Conservation (phyloP, 2,329 filamentous ascomycete species). For the Aureobasidium sp. region DNA sequence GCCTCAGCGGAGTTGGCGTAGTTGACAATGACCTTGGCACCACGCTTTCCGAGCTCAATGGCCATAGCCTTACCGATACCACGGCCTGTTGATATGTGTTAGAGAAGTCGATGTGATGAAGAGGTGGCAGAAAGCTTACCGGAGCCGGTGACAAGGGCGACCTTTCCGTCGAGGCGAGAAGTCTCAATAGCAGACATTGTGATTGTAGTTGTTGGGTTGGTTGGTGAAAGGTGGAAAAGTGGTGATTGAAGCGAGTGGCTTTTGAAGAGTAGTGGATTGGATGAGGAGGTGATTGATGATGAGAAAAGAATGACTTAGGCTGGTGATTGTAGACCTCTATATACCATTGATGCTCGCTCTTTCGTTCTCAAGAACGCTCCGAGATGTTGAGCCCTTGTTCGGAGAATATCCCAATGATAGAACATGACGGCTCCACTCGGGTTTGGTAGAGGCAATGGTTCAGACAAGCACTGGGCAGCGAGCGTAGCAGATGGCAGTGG, state of each 20-base stretch:
- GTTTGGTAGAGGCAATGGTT: background rate
- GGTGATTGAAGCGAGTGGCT: conserved; percentile 11
- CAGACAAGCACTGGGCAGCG: conserved; percentile 9
- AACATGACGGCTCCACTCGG: conserved; percentile 8
- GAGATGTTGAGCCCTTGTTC: conserved; percentile 2
- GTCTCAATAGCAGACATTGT: conserved; percentile 35
- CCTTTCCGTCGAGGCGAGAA: conserved; percentile 47
- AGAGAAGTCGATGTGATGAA: background rate
- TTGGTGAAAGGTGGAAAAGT: conserved; percentile 2
- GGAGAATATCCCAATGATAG: conserved; percentile 11
- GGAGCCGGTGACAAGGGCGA: conserved; percentile 46
- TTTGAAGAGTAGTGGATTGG: conserved; percentile 1
- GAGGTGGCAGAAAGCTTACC: conserved; percentile 26
- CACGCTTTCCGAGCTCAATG: conserved; percentile 55
- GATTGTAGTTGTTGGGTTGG: conserved; percentile 19
- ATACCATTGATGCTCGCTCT: conserved; percentile 10
- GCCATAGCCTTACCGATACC: conserved; percentile 62
- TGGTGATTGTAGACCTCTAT: conserved; percentile 8
- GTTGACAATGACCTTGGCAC: conserved; percentile 59
- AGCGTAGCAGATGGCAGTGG: conserved; percentile 3
- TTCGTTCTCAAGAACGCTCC: conserved; percentile 10
- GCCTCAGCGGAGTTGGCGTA: conserved; percentile 58
- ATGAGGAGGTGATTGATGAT: conserved; percentile 9
- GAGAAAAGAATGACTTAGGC: conserved; percentile 5
- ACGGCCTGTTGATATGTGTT: conserved; percentile 39